Evolutionary conservation across 192 early-diverging fungal species (phyloP).

Genomic region (Coemansia interrupta): DNA sequence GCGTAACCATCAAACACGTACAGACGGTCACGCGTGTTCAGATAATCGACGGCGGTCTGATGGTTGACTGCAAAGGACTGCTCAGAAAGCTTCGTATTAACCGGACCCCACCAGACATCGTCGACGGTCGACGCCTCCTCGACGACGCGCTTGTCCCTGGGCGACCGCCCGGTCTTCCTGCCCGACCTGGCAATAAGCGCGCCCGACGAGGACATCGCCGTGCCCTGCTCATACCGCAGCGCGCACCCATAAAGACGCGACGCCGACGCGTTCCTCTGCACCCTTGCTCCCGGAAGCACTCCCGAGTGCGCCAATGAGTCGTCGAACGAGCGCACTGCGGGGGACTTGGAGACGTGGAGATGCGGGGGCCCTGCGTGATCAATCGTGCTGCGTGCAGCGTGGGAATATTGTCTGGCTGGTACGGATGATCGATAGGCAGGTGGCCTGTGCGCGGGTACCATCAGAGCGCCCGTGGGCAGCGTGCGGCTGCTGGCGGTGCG

Average conservation of each 20-base stretch:
- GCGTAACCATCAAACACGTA: constrained; percentile 97
- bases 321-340: neutral
- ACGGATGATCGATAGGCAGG: neutral
- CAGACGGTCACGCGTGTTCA: constrained; percentile 88
- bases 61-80: constrained; percentile 87
- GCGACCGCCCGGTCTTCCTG: constrained; percentile 89
- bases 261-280: constrained; percentile 68
- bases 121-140: constrained; percentile 77
- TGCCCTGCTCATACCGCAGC: constrained; percentile 77
- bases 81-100: constrained; percentile 87
- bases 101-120: constrained; percentile 98
- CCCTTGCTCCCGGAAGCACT: neutral
- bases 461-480: neutral
- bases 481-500: neutral
- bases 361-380: neutral
- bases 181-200: constrained; percentile 89
- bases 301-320: constrained; percentile 8
- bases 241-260: constrained; percentile 87
- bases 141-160: constrained; percentile 95
- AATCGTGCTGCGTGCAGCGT: constrained; percentile 3
- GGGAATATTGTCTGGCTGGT: neutral
- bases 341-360: neutral
- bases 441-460: constrained; percentile 3
- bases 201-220: constrained; percentile 84
- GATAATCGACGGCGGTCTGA: constrained; percentile 91